Percentiles rank a stretch among this genome's conserved stretches.
These are phyloP conservation scores for Solanum bulbocastanum DNA, from an alignment of 257 asterid genomes.

Conservation along the genomic window DNA sequence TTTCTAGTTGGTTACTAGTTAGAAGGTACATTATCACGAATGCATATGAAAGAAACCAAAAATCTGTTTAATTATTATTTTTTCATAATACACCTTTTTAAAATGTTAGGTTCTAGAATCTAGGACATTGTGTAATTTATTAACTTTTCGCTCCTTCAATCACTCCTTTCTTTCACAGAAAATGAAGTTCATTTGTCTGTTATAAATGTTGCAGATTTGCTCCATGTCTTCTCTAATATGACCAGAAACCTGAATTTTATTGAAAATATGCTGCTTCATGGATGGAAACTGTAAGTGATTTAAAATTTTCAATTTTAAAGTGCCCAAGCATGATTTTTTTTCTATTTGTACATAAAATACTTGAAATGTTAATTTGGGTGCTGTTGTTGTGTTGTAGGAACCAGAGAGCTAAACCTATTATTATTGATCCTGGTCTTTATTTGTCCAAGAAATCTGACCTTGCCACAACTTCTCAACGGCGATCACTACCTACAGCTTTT, in stretches of 20 bases:
- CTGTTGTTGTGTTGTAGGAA: slow-evolving; percentile 43
- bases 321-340: neutral
- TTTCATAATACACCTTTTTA: neutral
- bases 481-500: slow-evolving; percentile 85
- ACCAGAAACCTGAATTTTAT: slow-evolving; percentile 82
- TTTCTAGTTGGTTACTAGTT: neutral
- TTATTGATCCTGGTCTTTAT: slow-evolving; percentile 92
- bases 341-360: neutral
- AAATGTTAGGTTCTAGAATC: neutral
- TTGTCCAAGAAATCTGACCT: slow-evolving; percentile 81
- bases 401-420: slow-evolving; percentile 90
- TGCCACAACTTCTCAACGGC: slow-evolving; percentile 81
- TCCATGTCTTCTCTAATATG: slow-evolving; percentile 68
- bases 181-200: neutral
- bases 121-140: neutral
- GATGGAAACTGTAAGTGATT: slow-evolving; percentile 89
- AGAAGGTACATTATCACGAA: neutral
- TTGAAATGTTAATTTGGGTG: neutral
- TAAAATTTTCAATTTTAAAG: neutral
- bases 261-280: slow-evolving; percentile 76
- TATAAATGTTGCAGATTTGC: slow-evolving; percentile 67
- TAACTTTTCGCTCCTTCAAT: neutral
- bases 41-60: neutral
- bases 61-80: neutral
- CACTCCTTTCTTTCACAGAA: neutral